phyloP scores from a whole-genome alignment of 768 basidiomycete species.

The Hortiboletus campestris region DNA sequence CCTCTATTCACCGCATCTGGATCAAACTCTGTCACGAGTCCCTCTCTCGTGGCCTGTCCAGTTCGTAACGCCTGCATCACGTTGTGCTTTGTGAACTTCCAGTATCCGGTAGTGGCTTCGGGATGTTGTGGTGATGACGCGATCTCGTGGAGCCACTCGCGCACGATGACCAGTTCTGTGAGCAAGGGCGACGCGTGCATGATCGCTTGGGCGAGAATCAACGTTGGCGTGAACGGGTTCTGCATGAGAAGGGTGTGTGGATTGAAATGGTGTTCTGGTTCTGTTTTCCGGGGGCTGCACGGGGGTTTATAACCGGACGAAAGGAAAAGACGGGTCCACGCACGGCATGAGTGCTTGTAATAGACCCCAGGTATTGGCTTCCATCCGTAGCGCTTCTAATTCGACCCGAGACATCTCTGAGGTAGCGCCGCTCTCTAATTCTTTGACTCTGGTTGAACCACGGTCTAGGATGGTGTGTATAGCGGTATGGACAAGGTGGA shows the following conservation, averaged over 20 bases:
- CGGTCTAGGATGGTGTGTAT: neutral
- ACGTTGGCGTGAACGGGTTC: conserved; percentile 83
- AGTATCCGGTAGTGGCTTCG: conserved; percentile 79
- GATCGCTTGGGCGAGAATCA: conserved; percentile 70
- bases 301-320: neutral
- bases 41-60: conserved; percentile 44
- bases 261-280: conserved; percentile 43
- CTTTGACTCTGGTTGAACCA: conserved; percentile 43
- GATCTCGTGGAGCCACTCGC: conserved; percentile 87
- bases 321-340: conserved; percentile 29
- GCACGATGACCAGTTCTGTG: conserved; percentile 72
- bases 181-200: conserved; percentile 67
- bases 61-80: conserved; percentile 63
- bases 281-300: conserved; percentile 66
- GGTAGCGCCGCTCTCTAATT: conserved; percentile 44
- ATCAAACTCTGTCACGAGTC: conserved; percentile 68
- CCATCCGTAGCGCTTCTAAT: conserved; percentile 62
- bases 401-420: conserved; percentile 45
- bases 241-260: conserved; percentile 56
- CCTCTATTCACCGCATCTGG: conserved; percentile 72
- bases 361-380: conserved; percentile 80
- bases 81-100: conserved; percentile 76
- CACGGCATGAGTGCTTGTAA: conserved; percentile 77
- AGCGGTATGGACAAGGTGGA: neutral
- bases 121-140: conserved; percentile 59